Evolutionary conservation across 164 flowering plant genomes (phyloP), one percentile per base, ranked within the genome.

Genomic region (Tetrastigma voinierianum): DNA sequence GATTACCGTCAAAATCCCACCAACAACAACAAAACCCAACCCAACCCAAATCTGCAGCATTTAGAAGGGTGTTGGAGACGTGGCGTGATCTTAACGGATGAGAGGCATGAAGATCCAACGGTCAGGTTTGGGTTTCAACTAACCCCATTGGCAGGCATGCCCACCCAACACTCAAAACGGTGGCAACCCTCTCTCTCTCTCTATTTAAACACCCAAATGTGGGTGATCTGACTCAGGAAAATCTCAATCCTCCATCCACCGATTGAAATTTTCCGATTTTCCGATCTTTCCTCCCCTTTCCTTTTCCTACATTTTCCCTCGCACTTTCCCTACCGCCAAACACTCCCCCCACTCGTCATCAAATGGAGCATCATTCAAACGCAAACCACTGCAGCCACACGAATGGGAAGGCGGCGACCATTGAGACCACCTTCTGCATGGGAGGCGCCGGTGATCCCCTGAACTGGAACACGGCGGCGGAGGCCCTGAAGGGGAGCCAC

Each of bases 401-500:
- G 6, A 32, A 32, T 32, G 40, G 40, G 40, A 32, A 32, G 40
- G 40, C 40, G 40, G 40, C 40, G 6, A 3, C 40, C 40, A 32
- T 32, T 32, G 40, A 32, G 40, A 32, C 6, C 40, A 32, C 6
- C 40, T 8, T 51, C 9, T 63, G 15, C 19, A 32, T 15, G 48
- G 59, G 18, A 48, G 19, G 71, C 62, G 10, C 57, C 0, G 43
- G 51, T 3, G 83, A 81, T 57, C 87, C 86, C 1, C 68, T 87
- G 73, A 78, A 84, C 67, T 88, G 93, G 90, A 75, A 65, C 1
- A 16, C 25, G 70, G 87, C 85, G 2, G 89, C 87, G 3, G 87
- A 84, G 78, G 23, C 81, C 1, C 46, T 86, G 19, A 78, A 68
- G n/a, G 85, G 90, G 9, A 86, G 90, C 75, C 90, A 88, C 52